Percentiles rank a stretch among this genome's conserved stretches.
Conservation (phyloP, 1,284 basidiomycete genomes). For the Apiotrichum mycotoxinovorans region DNA sequence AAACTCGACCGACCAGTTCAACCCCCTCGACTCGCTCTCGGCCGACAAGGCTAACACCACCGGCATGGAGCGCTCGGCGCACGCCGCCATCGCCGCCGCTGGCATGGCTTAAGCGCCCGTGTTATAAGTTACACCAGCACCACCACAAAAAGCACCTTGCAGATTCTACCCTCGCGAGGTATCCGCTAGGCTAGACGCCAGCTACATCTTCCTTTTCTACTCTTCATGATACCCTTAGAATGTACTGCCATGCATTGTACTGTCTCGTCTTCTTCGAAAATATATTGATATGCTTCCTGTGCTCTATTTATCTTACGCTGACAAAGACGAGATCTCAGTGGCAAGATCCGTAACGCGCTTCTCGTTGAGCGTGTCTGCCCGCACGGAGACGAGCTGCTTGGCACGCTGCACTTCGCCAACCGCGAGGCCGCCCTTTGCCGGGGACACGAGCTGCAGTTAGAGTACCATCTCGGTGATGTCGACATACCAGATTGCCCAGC, state of each 20-base stretch:
- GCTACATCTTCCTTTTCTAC: neutral
- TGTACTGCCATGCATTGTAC: constrained; percentile 19
- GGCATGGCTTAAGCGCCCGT: constrained; percentile 15
- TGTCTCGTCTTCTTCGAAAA: neutral
- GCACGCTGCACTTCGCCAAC: constrained; percentile 40
- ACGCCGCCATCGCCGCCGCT: constrained; percentile 36
- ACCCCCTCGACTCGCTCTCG: constrained; percentile 64
- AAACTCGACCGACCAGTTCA: constrained; percentile 77
- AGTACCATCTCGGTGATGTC: neutral
- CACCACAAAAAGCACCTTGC: neutral
- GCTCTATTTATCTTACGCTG: constrained; percentile 5
- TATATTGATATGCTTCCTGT: neutral
- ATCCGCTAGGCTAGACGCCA: neutral
- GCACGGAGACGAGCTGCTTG: constrained; percentile 29
- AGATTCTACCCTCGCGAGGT: neutral
- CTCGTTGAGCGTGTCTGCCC: constrained; percentile 42
- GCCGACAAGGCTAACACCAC: constrained; percentile 32
- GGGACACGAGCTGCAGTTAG: constrained; percentile 36
- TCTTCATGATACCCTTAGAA: constrained; percentile 7
- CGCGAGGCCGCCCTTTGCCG: constrained; percentile 36
- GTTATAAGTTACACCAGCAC: neutral
- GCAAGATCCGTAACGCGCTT: constrained; percentile 46
- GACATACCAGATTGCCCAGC: constrained; percentile 76
- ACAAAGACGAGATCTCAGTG: constrained; percentile 35
- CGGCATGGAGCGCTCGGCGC: constrained; percentile 48